Evolutionary conservation across 1,139 yeast species (phyloP), one percentile per base, ranked within the genome.

Genomic region (Candida tetrigidarum): DNA sequence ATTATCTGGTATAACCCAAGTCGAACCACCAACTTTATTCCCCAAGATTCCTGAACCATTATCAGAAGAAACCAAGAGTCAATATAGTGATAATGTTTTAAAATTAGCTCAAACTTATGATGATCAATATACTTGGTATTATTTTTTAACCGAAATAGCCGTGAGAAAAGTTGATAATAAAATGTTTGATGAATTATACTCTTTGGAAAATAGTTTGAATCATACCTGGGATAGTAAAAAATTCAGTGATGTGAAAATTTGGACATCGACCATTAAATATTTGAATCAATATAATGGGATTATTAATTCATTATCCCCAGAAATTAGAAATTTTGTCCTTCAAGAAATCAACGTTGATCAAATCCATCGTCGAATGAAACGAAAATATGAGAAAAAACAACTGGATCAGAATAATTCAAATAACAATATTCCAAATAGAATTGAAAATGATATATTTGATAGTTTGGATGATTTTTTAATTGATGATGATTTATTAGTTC

Each of bases 91-190:
- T n/a, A 62, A 62, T 15, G 61, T 69, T 41, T 37, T 67, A 1
- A 53, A 49, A 43, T 50, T 68, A 22, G 71, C 75, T 0, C 52
- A 58, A 26, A 63, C 51, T 44, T 74, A 52, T 47, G 72, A 63
- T 51, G 74, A 63, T 44, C 71, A 70, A 45, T 64, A 70, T 43
- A 64, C 76, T 16, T 76, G 81, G 81, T 73, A 74, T 55, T 76
- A 60, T 49, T 76, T 68, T 49, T 57, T 76, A 37, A 76, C 81
- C 0, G 81, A 76, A 51, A 64, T 76, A n/a, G 78, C 78, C 0
- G 67, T 74, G 7, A 56, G 81, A 28, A 76, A 74, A 51, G 64
- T 76, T 6, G 80, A 76, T 49, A 76, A 76, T 55, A 63, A 62
- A 33, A 59, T 76, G 58, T 64, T 63, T 47, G 74, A 74, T 53